These are phyloP conservation scores for Aulographum hederae DNA, from an alignment of 2,329 filamentous ascomycete species.

Conservation along the genomic window DNA sequence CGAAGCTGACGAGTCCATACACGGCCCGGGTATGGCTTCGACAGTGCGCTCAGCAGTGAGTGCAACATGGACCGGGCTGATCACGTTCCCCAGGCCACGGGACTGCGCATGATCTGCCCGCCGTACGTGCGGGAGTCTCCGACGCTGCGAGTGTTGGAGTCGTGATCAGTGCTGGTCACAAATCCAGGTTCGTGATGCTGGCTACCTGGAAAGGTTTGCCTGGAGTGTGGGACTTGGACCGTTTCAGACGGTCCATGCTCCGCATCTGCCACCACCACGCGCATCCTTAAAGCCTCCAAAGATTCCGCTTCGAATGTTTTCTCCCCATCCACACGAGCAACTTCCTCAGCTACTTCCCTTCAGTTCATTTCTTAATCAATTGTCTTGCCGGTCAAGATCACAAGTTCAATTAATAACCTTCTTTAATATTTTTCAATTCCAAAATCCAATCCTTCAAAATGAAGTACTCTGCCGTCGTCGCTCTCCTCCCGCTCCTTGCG, in stretches of 20 bases:
- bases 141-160: no score
- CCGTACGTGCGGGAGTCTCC: no score
- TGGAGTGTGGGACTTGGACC: not conserved
- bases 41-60: no score
- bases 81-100: no score
- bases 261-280: not conserved
- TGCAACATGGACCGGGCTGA: no score
- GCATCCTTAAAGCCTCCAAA: not conserved
- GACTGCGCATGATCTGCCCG: no score
- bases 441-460: constrained; percentile 4
- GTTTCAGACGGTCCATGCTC: not conserved
- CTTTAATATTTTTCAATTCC: constrained; percentile 10
- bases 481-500: constrained; percentile 1
- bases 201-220: not conserved
- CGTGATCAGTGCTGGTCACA: no score
- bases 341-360: not conserved
- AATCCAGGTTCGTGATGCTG: not conserved
- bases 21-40: no score
- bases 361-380: not conserved
- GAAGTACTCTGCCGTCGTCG: not conserved
- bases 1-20: no score
- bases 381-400: not conserved
- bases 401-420: not conserved
- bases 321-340: not conserved
- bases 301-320: not conserved